Evolutionary conservation across 2,329 filamentous ascomycete species (phyloP).

Genomic region (Cryphonectria naterciae): DNA sequence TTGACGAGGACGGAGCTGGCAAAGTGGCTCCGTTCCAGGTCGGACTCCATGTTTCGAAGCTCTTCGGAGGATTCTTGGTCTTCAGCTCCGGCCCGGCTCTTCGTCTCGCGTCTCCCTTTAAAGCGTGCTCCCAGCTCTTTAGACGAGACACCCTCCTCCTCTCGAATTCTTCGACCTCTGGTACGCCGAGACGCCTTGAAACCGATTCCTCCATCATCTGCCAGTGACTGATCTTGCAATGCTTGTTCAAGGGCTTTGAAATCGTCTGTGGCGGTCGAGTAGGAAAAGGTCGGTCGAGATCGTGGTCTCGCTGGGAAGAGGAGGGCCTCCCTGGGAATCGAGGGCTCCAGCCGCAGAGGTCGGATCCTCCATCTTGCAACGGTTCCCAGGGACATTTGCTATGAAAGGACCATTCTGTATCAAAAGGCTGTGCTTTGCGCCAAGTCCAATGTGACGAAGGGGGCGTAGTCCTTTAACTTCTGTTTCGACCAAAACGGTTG

Average conservation of each 20-base stretch:
- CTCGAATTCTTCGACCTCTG: background rate
- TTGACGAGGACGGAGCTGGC: conserved; percentile 37
- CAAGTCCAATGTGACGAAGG: conserved; percentile 12
- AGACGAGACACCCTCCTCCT: background rate
- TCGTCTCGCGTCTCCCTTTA: background rate
- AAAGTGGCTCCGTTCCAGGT: conserved; percentile 22
- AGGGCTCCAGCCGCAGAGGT: conserved; percentile 38
- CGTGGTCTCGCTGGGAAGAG: conserved; percentile 15
- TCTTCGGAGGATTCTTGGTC: conserved; percentile 8
- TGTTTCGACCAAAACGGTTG: background rate
- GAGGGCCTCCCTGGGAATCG: conserved; percentile 34
- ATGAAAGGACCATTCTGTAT: conserved; percentile 43
- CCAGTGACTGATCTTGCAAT: background rate
- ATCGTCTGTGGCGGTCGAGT: background rate
- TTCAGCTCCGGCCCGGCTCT: background rate
- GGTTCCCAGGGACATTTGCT: conserved; percentile 53
- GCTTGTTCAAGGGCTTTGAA: background rate
- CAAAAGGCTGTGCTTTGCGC: conserved; percentile 6
- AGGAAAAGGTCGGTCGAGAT: background rate
- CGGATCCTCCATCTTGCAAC: conserved; percentile 48
- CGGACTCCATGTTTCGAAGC: conserved; percentile 3
- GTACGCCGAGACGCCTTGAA: background rate
- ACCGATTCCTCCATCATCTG: background rate
- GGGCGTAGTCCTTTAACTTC: conserved; percentile 11
- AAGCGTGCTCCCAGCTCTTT: background rate